A percentile compares a stretch with the other conserved stretches of the same genome.
phyloP scores from a whole-genome alignment of 352 stramenopile species.

The Globisporangium acanthophoron region DNA sequence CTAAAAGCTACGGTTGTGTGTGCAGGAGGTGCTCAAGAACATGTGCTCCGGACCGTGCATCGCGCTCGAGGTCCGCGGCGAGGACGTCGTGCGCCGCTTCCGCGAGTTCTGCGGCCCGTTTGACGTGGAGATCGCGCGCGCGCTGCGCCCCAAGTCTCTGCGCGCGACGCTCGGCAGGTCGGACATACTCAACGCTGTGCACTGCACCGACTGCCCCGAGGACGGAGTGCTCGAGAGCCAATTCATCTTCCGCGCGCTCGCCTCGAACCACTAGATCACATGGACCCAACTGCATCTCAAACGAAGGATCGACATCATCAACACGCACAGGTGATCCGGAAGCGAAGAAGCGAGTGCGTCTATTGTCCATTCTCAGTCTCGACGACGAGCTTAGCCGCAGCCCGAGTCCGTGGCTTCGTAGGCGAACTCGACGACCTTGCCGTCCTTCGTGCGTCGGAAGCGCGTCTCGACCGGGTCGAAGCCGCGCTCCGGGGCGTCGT shows the following conservation, averaged over 20 bases:
- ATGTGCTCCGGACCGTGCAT: constrained; percentile 85
- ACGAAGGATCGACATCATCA: too few relatives aligned
- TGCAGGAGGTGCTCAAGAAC: constrained; percentile 85
- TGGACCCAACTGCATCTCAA: not conserved
- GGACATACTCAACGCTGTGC: constrained; percentile 85
- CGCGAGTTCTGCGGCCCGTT: constrained; percentile 84
- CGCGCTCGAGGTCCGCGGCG: constrained; percentile 85
- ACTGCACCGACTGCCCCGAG: constrained; percentile 91
- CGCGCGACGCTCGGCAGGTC: constrained; percentile 85
- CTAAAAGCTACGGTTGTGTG: not conserved
- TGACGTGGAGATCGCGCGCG: constrained; percentile 87
- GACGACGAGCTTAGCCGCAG: constrained; percentile 45
- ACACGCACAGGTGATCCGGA: not conserved
- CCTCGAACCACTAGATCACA: constrained; percentile 11
- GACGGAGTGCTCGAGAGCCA: constrained; percentile 88
- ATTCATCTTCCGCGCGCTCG: constrained; percentile 80
- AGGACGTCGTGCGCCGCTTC: constrained; percentile 77
- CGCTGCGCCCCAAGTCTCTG: constrained; percentile 77
- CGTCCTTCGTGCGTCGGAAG: constrained; percentile 83
- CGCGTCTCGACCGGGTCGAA: constrained; percentile 96
- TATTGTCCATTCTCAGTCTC: not conserved
- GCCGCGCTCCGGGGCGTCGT: constrained; percentile 93
- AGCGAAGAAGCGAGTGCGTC: not conserved
- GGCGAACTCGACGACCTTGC: constrained; percentile 80
- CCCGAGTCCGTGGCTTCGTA: constrained; percentile 82